Base-by-base conservation (phyloP, 2,329 filamentous ascomycete species). In the Bipolaris sorokiniana region DNA sequence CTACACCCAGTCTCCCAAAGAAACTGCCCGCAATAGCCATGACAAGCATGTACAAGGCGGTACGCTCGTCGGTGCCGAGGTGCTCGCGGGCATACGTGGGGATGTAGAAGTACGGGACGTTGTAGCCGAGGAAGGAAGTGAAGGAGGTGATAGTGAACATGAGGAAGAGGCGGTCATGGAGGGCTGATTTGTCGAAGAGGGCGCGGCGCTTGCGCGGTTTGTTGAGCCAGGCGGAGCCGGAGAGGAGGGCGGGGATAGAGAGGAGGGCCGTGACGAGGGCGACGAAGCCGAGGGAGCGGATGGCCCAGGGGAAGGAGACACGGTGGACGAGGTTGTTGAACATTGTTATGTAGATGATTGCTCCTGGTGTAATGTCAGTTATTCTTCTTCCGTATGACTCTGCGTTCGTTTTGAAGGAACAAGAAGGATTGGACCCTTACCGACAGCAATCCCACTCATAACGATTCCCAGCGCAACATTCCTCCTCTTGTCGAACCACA, bases 371-470 rank as follows among this genome's bases (percentile, higher is more conserved):
- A 7, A 23, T 28, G 26, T 28, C 26, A 10, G 26, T 28, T 28
- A 1, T 10, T 7, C 3, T 28, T 28, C 9, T 28, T 10, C 9
- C n/a, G n/a, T n/a, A n/a, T n/a, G n/a, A n/a, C n/a, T n/a, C n/a
- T n/a, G n/a, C n/a, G n/a, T n/a, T n/a, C n/a, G n/a, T n/a, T n/a
- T n/a, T n/a, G n/a, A n/a, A n/a, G n/a, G n/a, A n/a, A n/a, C n/a
- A n/a, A n/a, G n/a, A n/a, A n/a, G n/a, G n/a, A n/a, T n/a, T n/a
- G n/a, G n/a, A n/a, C n/a, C n/a, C 18, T 13, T 41, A 41, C 73
- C 74, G 23, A 77, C 74, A 28, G 74, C 74, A 51, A 76, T 76
- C 0, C 75, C 75, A 40, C 70, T 73, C 72, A 76, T 76, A 4
- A 76, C 73, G 9, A 76, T 65, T 0, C 75, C 75, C 58, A 76